phyloP scores from a whole-genome alignment of 495 filamentous ascomycete genomes.

The Monascus purpureus region DNA sequence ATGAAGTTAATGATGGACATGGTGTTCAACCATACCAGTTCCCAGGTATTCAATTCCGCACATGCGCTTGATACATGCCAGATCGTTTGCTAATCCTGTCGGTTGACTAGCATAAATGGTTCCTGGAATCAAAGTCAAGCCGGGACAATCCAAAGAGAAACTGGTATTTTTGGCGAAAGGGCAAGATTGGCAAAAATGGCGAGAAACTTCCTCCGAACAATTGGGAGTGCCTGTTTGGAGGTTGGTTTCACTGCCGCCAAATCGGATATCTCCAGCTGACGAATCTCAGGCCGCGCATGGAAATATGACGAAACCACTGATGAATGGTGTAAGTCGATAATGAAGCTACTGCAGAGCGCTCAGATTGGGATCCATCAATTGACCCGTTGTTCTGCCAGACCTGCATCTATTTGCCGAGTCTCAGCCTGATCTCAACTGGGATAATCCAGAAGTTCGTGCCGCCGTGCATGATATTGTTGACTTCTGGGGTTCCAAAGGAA shows the following conservation, averaged over 20 bases:
- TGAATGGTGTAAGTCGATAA: slow-evolving; percentile 34
- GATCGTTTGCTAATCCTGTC: too few relatives aligned
- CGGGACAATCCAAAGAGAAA: slow-evolving; percentile 40
- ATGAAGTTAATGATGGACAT: slow-evolving; percentile 48
- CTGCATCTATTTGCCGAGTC: slow-evolving; percentile 46
- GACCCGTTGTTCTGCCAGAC: slow-evolving; percentile 8
- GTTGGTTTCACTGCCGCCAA: slow-evolving; percentile 5
- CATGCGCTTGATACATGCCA: too few relatives aligned
- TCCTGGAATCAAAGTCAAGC: slow-evolving; percentile 39
- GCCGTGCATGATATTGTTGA: slow-evolving; percentile 48
- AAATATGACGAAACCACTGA: slow-evolving; percentile 42
- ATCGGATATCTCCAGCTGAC: background rate
- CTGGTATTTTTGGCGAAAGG: slow-evolving; percentile 52
- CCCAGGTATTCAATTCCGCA: slow-evolving; percentile 27
- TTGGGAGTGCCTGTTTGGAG: slow-evolving; percentile 35
- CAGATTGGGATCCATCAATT: background rate
- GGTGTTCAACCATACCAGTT: slow-evolving; percentile 40
- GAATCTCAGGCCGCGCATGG: slow-evolving; percentile 30
- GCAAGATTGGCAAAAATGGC: slow-evolving; percentile 29
- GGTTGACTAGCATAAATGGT: slow-evolving; percentile 51
- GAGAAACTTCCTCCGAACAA: slow-evolving; percentile 45
- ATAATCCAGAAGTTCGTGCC: slow-evolving; percentile 38
- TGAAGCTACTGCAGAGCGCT: background rate
- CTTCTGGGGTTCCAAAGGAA: slow-evolving; percentile 51
- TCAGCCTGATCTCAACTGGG: slow-evolving; percentile 63